Evolutionary conservation across 2,329 filamentous ascomycete species (phyloP), one percentile per base, ranked within the genome.

Genomic region (Hymenoscyphus scutula): DNA sequence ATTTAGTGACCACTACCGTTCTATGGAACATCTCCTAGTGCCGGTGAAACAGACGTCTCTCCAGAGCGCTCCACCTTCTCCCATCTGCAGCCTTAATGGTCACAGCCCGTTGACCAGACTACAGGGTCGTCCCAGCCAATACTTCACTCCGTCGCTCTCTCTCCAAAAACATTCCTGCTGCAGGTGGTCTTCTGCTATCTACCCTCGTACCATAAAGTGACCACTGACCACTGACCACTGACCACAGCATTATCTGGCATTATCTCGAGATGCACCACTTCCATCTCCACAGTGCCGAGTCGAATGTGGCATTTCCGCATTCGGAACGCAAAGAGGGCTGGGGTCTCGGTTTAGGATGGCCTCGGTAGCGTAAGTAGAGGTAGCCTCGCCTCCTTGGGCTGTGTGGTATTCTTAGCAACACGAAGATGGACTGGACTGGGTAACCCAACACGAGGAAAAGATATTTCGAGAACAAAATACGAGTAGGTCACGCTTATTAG

Each of bases 11-110:
- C 34, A 37, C 1, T 15, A 4, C 17, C 34, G 34, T 13, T 15
- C 13, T 37, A 37, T 37, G 34, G 34, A 37, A 37, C 34, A 37
- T 2, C 34, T 5, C 15, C 34, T 13, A 37, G 34, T 54, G 25
- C 53, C 29, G 53, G 25, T 54, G 53, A 54, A 54, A 54, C 53
- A 54, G 25, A 17, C 13, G 53, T 19, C 51, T 27, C 27, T 53
- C 27, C 23, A 25, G 11, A 17, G 3, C 51, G 51, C 13, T 17
- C 25, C 25, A 54, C 5, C 4, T 13, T 17, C 25, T 17, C 23
- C 23, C 5, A 54, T 54, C 53, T 54, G 53, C 53, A 32, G 53
- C 53, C 53, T 54, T 29, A 54, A 15, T 54, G 53, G 53, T 32
- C 29, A 30, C 45, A 19, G n/a, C 53, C 25, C 53, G 53, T 54